Conservation (phyloP, 352 stramenopile species). For the Globisporangium alternatum region DNA sequence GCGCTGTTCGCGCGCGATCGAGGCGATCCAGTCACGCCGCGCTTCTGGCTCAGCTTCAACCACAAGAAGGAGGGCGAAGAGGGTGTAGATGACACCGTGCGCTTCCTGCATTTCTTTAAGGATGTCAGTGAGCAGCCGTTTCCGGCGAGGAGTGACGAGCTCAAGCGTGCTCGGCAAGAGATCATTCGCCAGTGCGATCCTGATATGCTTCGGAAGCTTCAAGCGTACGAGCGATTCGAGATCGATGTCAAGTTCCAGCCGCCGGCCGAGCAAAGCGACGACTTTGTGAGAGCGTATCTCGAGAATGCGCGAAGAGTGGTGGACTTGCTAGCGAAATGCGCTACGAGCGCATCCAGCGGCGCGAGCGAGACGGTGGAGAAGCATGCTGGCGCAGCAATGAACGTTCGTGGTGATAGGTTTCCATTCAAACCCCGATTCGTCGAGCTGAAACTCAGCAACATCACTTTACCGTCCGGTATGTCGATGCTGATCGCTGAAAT, state of each 20-base stretch:
- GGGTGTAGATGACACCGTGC: not conserved
- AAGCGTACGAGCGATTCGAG: not conserved
- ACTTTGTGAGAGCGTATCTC: not conserved
- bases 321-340: not conserved
- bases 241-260: slow-evolving; percentile 2
- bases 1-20: not conserved
- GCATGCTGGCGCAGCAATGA: too few species aligned
- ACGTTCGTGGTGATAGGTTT: not conserved
- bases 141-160: not conserved
- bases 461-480: not conserved
- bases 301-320: not conserved
- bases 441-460: not conserved
- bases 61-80: not conserved
- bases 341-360: not conserved
- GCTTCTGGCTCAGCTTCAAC: not conserved
- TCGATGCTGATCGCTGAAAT: not conserved
- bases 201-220: not conserved
- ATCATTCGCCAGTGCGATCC: not conserved
- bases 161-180: not conserved
- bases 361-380: too few species aligned
- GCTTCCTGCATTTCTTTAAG: not conserved
- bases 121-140: not conserved
- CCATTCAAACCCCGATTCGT: not conserved
- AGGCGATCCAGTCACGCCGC: not conserved
- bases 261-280: not conserved